A percentile compares a stretch with the other conserved stretches of the same genome.
Conservation (phyloP, 2,329 filamentous ascomycete genomes). For the Fusarium anthophilum region DNA sequence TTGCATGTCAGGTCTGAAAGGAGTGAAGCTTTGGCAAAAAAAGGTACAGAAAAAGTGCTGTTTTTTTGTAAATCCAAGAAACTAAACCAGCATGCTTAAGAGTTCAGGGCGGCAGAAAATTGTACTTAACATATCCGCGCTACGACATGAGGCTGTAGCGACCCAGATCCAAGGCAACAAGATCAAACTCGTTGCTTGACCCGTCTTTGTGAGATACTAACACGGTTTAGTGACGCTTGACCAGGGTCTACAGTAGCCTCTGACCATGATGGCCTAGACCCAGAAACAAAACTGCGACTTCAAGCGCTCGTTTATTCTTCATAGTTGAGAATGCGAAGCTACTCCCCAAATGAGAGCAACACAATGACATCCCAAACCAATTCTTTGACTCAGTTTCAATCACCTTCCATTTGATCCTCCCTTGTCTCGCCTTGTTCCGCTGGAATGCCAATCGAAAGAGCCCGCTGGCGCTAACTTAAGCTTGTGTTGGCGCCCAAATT, state of each 20-base stretch:
- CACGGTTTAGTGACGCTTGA: neutral
- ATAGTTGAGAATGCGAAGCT: neutral
- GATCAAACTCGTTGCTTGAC: no score
- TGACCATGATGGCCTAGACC: neutral
- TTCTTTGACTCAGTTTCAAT: neutral
- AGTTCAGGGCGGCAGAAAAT: no score
- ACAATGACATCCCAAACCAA: neutral
- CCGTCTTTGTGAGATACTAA: no score
- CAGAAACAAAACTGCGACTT: neutral
- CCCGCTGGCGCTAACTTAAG: neutral
- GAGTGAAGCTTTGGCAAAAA: neutral
- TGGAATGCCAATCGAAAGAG: neutral
- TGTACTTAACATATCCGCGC: no score
- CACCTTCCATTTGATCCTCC: neutral
- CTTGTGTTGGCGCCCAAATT: neutral
- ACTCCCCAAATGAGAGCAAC: neutral
- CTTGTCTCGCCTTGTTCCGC: neutral
- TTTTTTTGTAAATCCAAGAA: no score
- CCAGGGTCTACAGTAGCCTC: neutral
- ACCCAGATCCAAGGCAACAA: no score
- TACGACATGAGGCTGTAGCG: no score
- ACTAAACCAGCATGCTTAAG: rapidly evolving
- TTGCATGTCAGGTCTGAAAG: no score
- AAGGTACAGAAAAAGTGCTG: neutral
- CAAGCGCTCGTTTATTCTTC: neutral